phyloP scores from a whole-genome alignment of 2,329 filamentous ascomycete genomes.

The Penicillium sp. region DNA sequence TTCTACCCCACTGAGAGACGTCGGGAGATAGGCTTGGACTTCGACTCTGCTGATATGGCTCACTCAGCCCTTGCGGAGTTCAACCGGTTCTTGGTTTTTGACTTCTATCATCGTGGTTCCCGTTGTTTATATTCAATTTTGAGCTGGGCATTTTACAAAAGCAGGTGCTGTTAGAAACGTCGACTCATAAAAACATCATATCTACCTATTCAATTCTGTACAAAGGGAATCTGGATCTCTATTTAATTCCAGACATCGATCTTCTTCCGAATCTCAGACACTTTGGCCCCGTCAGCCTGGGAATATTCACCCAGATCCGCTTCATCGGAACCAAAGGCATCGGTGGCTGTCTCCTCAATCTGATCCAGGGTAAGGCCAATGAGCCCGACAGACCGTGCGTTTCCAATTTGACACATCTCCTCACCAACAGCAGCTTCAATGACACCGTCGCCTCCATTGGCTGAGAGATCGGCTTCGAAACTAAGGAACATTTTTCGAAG shows the following conservation, averaged over 20 bases:
- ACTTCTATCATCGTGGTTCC: no score
- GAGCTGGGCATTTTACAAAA: no score
- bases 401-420: constrained; percentile 35
- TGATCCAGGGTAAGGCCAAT: constrained; percentile 35
- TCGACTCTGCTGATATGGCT: no score
- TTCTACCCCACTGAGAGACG: no score
- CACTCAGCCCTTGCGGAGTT: no score
- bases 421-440: constrained; percentile 37
- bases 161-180: no score
- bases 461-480: constrained; percentile 33
- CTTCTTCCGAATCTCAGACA: constrained; percentile 30
- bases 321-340: constrained; percentile 31
- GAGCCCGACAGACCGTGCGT: constrained; percentile 37
- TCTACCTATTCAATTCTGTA: neutral
- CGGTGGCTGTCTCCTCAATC: constrained; percentile 34
- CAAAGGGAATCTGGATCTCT: neutral
- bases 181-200: neutral
- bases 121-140: no score
- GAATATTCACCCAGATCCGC: constrained; percentile 29
- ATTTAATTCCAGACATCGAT: constrained; percentile 17
- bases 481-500: constrained; percentile 33
- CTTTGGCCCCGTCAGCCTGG: constrained; percentile 30
- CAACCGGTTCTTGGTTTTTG: no score
- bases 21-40: no score
- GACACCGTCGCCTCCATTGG: constrained; percentile 39